phyloP scores from a whole-genome alignment of 805 yeast genomes.

The Ogataea pignaliae region DNA sequence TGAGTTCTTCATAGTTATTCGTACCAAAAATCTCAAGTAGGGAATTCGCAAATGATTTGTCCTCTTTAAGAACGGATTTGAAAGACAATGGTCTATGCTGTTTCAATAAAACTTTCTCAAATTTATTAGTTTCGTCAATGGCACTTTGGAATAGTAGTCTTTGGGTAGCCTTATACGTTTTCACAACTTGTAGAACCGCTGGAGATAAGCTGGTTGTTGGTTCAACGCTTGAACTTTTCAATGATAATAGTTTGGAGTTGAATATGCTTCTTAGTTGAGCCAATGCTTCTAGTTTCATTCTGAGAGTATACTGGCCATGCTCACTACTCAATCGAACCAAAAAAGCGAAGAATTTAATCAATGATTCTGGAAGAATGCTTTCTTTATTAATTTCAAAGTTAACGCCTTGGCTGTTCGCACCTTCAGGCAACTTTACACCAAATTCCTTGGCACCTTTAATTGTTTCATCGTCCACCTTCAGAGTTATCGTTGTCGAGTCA shows the following conservation, averaged over 20 bases:
- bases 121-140: slow-evolving; percentile 39
- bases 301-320: slow-evolving; percentile 33
- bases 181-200: slow-evolving; percentile 31
- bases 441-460: slow-evolving; percentile 28
- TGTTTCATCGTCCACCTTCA: slow-evolving; percentile 43
- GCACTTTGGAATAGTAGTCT: slow-evolving; percentile 40
- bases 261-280: slow-evolving; percentile 49
- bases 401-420: slow-evolving; percentile 31
- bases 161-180: slow-evolving; percentile 47
- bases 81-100: slow-evolving; percentile 50
- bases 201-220: slow-evolving; percentile 18
- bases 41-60: slow-evolving; percentile 37
- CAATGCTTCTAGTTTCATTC: slow-evolving; percentile 60
- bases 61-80: slow-evolving; percentile 41
- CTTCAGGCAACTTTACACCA: slow-evolving; percentile 38
- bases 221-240: slow-evolving; percentile 31
- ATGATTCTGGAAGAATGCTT: slow-evolving; percentile 32
- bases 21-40: slow-evolving; percentile 55
- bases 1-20: slow-evolving; percentile 46
- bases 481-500: slow-evolving; percentile 55
- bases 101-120: slow-evolving; percentile 43
- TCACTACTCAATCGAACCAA: slow-evolving; percentile 51
- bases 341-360: slow-evolving; percentile 51
- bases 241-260: slow-evolving; percentile 41
- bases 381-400: slow-evolving; percentile 34